A percentile compares a stretch with the other conserved stretches of the same genome.
Conservation (phyloP, 2,329 filamentous ascomycete genomes). For the Aspergillus fumigatus region DNA sequence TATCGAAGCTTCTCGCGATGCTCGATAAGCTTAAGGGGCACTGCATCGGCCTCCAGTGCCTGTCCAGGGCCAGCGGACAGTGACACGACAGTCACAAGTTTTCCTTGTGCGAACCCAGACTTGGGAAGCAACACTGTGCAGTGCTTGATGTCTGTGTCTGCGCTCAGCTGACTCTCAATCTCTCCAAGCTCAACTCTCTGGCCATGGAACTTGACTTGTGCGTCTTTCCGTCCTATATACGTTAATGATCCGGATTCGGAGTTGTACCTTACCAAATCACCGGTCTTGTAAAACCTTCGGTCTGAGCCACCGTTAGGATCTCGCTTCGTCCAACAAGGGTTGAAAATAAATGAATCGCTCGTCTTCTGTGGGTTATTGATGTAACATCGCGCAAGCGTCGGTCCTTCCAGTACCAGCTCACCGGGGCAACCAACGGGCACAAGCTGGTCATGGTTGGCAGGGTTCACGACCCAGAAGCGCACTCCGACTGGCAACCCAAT, state of each 20-base stretch:
- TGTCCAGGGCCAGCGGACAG: conserved; percentile 19
- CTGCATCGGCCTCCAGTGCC: conserved; percentile 13
- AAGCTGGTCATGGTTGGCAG: conserved; percentile 35
- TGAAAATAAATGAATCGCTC: conserved; percentile 52
- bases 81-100: conserved; percentile 31
- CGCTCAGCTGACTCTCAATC: conserved; percentile 41
- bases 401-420: conserved; percentile 40
- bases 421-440: conserved; percentile 40
- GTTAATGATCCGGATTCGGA: conserved; percentile 32
- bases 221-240: conserved; percentile 58
- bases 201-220: conserved; percentile 64
- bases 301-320: conserved; percentile 23
- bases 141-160: conserved; percentile 29
- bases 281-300: conserved; percentile 39
- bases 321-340: conserved; percentile 50
- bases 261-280: conserved; percentile 38
- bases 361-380: conserved; percentile 57
- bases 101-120: conserved; percentile 29
- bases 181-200: conserved; percentile 59
- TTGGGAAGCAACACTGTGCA: conserved; percentile 35
- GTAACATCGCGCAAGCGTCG: conserved; percentile 60
- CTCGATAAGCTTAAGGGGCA: conserved; percentile 23
- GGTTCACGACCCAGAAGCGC: conserved; percentile 38
- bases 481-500: conserved; percentile 34
- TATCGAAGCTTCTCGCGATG: conserved; percentile 15